These are phyloP conservation scores for Nymphaea colorata DNA, from an alignment of 164 flowering plant genomes.

Conservation along the genomic window DNA sequence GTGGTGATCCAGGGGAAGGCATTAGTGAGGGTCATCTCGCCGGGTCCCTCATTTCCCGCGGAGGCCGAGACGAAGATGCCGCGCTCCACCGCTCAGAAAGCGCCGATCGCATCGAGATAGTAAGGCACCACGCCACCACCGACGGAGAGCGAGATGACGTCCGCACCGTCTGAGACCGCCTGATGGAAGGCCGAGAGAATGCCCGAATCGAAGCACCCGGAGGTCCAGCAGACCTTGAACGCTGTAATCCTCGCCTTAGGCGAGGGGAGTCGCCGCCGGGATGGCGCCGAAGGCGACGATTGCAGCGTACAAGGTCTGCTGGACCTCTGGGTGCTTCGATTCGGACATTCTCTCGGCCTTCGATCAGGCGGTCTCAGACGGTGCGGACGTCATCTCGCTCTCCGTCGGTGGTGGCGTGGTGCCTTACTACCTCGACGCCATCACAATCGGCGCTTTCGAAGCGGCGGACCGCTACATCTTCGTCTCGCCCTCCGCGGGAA, in stretches of 20 bases:
- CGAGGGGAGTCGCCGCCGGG: no score
- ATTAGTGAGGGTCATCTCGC: constrained; percentile 57
- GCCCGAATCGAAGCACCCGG: neutral
- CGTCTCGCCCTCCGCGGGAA: constrained; percentile 68
- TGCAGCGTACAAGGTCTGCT: no score
- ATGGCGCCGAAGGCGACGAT: no score
- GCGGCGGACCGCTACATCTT: constrained; percentile 13
- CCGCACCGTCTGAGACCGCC: neutral
- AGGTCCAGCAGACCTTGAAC: no score
- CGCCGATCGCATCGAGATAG: constrained; percentile 64
- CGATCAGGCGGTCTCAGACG: neutral
- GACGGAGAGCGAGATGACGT: neutral
- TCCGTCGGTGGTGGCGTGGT: neutral
- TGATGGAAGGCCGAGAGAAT: neutral
- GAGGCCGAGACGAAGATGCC: constrained; percentile 54
- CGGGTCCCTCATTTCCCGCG: constrained; percentile 75
- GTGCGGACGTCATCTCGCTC: neutral
- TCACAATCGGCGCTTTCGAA: constrained; percentile 51
- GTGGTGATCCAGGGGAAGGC: constrained; percentile 16
- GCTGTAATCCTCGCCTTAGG: no score
- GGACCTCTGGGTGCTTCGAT: no score
- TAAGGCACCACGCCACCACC: neutral
- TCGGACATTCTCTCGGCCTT: neutral
- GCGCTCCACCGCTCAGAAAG: constrained; percentile 17
- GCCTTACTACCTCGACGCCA: constrained; percentile 44